Base-by-base conservation (phyloP, 2,329 filamentous ascomycete species). In the Calonectria naviculata region DNA sequence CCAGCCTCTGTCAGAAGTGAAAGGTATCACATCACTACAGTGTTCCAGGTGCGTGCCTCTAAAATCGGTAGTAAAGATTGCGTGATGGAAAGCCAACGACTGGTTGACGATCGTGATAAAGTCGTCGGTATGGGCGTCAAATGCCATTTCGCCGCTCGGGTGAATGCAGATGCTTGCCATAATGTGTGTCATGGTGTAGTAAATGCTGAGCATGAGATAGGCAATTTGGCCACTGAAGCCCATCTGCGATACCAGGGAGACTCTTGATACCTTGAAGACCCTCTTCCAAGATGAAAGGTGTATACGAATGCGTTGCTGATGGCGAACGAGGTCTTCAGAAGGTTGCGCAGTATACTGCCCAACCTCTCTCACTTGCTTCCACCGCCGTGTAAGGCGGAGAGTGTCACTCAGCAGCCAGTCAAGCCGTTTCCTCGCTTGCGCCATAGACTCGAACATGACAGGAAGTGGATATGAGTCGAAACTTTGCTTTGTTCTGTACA, bases 371-470 rank as follows among this genome's bases (percentile, higher is more conserved):
- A 10, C 17, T 26, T 42, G 49, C 47, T 44, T 24, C 47, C 63
- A 42, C 10, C 24, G 47, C 2, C 44, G 46, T 7, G 47, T 65
- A 1, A 65, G 5, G 5, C 21, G 10, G 10, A 65, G 4, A 19
- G 49, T 36, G 5, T 65, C 63, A 6, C 6, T 31, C 0, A 65
- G 47, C 8, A 65, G 17, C 63, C 63, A 65, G 36, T 65, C 63
- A 3, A 65, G 34, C n/a, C 47, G 9, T 31, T 65, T 65, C 13
- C 63, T 42, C 2, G 63, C 63, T 10, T 65, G 63, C 2, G 47
- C 10, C 63, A 65, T 65, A 12, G 63, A 65, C 13, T 56, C 63
- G 24, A 65, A 65, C 63, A 65, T 65, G 24, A 15, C 63, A 10
- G 47, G 47, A 9, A 65, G 46, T 24, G 63, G 63, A 9, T 65